phyloP scores from a whole-genome alignment of 805 yeast genomes.

The Saturnispora serradocipensis region DNA sequence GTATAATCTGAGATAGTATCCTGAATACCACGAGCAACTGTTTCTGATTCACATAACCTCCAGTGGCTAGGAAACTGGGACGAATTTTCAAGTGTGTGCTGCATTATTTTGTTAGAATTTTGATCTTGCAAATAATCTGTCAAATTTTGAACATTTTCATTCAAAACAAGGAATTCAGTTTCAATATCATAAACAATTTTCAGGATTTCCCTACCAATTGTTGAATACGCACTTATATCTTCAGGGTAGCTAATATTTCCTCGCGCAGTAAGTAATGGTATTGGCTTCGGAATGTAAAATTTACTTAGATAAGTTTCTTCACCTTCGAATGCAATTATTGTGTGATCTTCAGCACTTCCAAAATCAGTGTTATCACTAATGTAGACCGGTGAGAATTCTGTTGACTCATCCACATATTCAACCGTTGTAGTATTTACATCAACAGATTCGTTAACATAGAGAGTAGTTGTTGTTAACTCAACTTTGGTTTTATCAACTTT shows the following conservation, averaged over 20 bases:
- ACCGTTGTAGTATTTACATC: neutral
- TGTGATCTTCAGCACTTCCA: constrained; percentile 3
- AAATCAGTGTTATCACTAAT: neutral
- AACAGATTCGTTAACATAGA: neutral
- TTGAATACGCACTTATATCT: constrained; percentile 8
- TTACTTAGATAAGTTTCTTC: constrained; percentile 23
- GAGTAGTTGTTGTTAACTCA: neutral
- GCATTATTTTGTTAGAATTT: constrained; percentile 8
- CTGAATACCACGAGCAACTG: constrained; percentile 13
- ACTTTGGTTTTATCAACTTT: neutral
- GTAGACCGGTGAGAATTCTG: neutral
- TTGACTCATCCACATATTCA: neutral
- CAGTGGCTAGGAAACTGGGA: constrained; percentile 21
- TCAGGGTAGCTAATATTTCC: constrained; percentile 19
- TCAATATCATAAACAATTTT: constrained; percentile 24
- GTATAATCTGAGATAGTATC: neutral
- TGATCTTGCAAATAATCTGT: constrained; percentile 22
- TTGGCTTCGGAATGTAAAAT: constrained; percentile 14
- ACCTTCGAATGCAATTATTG: constrained; percentile 13
- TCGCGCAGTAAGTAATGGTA: constrained; percentile 20
- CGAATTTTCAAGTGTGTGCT: constrained; percentile 19
- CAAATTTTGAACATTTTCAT: constrained; percentile 15
- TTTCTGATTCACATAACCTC: constrained; percentile 24
- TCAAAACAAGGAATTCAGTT: constrained; percentile 22
- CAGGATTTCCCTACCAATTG: constrained; percentile 20